Conservation (phyloP, 2,329 filamentous ascomycete genomes). For the Boeremia lycopersici region DNA sequence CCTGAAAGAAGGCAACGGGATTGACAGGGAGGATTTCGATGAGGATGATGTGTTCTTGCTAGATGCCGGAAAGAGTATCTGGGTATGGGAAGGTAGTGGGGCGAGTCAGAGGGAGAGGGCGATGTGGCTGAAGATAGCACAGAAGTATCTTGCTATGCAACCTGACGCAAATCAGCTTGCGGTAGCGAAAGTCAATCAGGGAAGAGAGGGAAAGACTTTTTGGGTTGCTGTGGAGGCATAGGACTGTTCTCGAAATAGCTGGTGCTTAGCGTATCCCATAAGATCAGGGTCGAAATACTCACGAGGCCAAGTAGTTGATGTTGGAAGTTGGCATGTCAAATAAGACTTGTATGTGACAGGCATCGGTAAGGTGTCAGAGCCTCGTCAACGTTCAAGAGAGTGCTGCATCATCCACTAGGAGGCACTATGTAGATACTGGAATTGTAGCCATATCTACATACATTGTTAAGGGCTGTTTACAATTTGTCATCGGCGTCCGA, state of each 20-base stretch:
- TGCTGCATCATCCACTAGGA: no score
- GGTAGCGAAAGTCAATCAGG: conserved; percentile 64
- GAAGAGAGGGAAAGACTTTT: conserved; percentile 62
- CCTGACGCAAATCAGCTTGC: conserved; percentile 52
- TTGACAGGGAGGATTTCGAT: conserved; percentile 59
- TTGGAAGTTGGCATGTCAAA: no score
- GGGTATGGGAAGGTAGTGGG: conserved; percentile 69
- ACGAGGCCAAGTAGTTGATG: no score
- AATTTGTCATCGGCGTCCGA: no score
- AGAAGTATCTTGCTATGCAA: conserved; percentile 59
- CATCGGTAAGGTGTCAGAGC: no score
- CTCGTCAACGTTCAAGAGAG: no score
- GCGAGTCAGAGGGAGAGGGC: conserved; percentile 66
- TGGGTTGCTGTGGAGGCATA: conserved; percentile 51
- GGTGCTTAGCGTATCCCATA: no score
- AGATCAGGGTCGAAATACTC: no score
- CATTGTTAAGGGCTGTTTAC: no score
- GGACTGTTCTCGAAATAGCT: background rate
- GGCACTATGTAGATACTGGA: no score
- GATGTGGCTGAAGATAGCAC: conserved; percentile 65
- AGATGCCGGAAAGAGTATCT: conserved; percentile 63
- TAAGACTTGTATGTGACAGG: no score
- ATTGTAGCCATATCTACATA: no score
- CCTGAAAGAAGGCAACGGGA: conserved; percentile 60
- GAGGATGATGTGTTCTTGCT: conserved; percentile 67